Conservation (phyloP, 1,284 basidiomycete genomes). For the Marasmius oreades region DNA sequence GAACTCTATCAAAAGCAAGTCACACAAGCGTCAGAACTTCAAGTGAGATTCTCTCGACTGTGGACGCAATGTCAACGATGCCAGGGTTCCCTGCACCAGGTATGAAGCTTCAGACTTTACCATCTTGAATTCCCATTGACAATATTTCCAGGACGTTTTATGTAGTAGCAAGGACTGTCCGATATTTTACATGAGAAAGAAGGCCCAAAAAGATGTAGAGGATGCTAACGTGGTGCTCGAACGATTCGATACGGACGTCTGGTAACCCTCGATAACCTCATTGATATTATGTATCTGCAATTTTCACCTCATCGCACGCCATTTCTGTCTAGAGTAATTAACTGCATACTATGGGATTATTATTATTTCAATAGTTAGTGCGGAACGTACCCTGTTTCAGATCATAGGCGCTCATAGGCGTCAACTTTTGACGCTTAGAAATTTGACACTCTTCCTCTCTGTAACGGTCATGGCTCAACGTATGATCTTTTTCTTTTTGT, state of each 20-base stretch:
- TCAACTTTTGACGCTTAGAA: too few species aligned
- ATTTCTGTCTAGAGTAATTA: background rate
- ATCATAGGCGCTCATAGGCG: too few species aligned
- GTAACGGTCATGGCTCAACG: background rate
- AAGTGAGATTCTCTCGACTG: slow-evolving; percentile 87
- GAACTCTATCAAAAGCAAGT: slow-evolving; percentile 93
- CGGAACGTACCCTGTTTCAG: too few species aligned
- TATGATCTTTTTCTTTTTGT: background rate
- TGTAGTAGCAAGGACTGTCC: slow-evolving; percentile 98
- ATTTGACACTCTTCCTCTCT: background rate
- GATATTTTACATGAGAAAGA: slow-evolving; percentile 97
- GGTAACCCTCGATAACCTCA: slow-evolving; percentile 33
- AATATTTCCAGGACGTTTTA: slow-evolving; percentile 73
- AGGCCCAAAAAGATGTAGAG: slow-evolving; percentile 93
- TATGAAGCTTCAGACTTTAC: slow-evolving; percentile 27
- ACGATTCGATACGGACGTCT: slow-evolving; percentile 74
- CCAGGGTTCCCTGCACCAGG: slow-evolving; percentile 93
- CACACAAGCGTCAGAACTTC: slow-evolving; percentile 67
- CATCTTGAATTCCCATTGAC: background rate
- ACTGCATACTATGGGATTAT: too few species aligned
- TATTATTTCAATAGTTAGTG: too few species aligned
- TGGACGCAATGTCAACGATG: slow-evolving; percentile 98
- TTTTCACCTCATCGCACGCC: background rate
- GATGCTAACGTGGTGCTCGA: slow-evolving; percentile 75
- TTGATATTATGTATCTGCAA: background rate